Conservation (phyloP, 1,284 basidiomycete genomes). For the Golubevia sp. region DNA sequence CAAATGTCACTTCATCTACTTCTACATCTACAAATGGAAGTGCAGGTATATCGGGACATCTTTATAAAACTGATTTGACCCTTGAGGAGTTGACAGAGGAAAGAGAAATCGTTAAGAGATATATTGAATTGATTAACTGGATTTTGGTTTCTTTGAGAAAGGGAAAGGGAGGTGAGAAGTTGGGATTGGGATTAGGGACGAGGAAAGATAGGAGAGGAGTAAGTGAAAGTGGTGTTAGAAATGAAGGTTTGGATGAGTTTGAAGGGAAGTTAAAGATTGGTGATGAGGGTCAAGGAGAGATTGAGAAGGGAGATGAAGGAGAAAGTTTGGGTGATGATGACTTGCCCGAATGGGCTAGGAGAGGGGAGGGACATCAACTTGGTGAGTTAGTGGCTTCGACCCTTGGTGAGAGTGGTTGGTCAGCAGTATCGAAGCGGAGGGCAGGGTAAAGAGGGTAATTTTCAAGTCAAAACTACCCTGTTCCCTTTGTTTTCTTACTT, state of each 20-base stretch:
- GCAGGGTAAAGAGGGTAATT: no score
- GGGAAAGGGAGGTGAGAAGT: slow-evolving; percentile 20
- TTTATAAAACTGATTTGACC: no score
- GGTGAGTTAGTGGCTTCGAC: background rate
- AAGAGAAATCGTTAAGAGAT: slow-evolving; percentile 65
- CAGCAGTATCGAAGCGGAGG: no score
- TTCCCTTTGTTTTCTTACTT: slow-evolving; percentile 1
- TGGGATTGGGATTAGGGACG: slow-evolving; percentile 55
- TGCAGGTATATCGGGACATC: no score
- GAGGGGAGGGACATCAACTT: slow-evolving; percentile 64
- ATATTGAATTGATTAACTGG: slow-evolving; percentile 75
- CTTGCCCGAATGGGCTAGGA: slow-evolving; percentile 75
- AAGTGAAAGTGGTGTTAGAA: background rate
- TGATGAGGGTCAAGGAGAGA: background rate
- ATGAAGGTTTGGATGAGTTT: background rate
- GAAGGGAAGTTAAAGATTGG: slow-evolving; percentile 45
- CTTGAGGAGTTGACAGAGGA: no score
- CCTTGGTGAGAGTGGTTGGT: slow-evolving; percentile 35
- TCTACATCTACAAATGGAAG: no score
- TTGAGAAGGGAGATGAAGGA: slow-evolving; percentile 48
- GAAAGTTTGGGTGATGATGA: slow-evolving; percentile 67
- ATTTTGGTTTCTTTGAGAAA: slow-evolving; percentile 68
- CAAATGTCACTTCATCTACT: no score
- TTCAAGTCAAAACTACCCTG: no score
- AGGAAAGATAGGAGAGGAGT: slow-evolving; percentile 59